phyloP scores from a whole-genome alignment of 148 eudicot species.

The Pharnaceum exiguum region DNA sequence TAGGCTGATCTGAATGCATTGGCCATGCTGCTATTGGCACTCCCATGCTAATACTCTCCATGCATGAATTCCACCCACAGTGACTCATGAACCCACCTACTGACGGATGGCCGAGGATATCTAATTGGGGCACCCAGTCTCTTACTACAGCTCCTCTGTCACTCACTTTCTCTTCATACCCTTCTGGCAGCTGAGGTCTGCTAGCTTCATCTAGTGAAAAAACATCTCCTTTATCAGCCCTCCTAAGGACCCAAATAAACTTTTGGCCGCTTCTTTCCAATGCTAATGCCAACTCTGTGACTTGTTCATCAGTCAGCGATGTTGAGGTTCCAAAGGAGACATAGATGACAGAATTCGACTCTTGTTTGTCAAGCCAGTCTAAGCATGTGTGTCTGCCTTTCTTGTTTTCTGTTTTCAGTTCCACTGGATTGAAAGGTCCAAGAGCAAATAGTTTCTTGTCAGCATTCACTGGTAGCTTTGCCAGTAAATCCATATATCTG shows the following conservation, averaged over 20 bases:
- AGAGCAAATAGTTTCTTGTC: conserved; percentile 33
- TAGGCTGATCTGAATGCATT: conserved; percentile 67
- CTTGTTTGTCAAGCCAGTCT: conserved; percentile 60
- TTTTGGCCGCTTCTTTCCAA: conserved; percentile 45
- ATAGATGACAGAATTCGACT: conserved; percentile 42
- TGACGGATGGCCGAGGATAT: conserved; percentile 48
- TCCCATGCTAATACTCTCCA: conserved; percentile 62
- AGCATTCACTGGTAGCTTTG: conserved; percentile 10
- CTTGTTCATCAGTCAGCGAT: conserved; percentile 36
- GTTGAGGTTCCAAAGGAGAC: conserved; percentile 65
- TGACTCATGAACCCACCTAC: conserved; percentile 62
- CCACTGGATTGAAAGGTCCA: conserved; percentile 41
- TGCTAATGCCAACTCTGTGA: conserved; percentile 53
- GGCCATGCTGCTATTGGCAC: conserved; percentile 67
- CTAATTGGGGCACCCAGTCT: conserved; percentile 70
- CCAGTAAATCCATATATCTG: conserved; percentile 30
- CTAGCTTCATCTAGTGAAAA: conserved; percentile 10
- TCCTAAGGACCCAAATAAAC: conserved; percentile 61
- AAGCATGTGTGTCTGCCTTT: conserved; percentile 24
- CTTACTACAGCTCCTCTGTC: conserved; percentile 37
- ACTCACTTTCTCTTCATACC: conserved; percentile 46
- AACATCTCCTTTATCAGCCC: conserved; percentile 16
- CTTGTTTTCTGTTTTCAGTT: neutral
- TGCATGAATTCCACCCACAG: conserved; percentile 78
- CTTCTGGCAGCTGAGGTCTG: conserved; percentile 41